Evolutionary conservation across 202 grass and related monocot species (phyloP), one percentile per base, ranked within the genome.

Genomic region (Eragrostis tef): DNA sequence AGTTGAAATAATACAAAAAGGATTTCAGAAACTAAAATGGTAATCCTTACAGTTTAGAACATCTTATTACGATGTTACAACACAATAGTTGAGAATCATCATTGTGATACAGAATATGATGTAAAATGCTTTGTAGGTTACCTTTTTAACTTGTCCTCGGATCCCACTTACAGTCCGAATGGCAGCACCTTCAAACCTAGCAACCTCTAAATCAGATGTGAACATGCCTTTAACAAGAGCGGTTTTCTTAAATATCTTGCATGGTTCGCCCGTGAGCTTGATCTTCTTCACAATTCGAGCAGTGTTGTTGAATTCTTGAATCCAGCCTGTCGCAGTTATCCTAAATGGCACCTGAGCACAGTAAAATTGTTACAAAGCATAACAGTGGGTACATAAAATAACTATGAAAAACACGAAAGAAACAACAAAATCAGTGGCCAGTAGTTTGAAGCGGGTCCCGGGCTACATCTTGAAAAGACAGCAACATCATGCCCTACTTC

Each of bases 161-260:
- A 99, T 89, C 80, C 93, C 93, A 87, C 96, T 95, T 47, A 95
- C 93, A 34, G 96, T 99, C 63, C 88, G 54, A 81, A 99, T 87
- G 14, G 96, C 65, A 16, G 96, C 93, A 88, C 96, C 93, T 93
- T 99, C 96, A 85, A 99, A 99, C 78, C 90, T 89, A 85, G 96
- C 96, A 90, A 99, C 85, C 85, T 99, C 93, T 70, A 99, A 85
- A 86, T 93, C 93, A 67, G 96, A 95, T 81, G 92, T 99, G 71
- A 99, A 99, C 96, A 99, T 95, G 69, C 90, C 89, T 84, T 93
- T 99, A 59, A 99, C 83, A 14, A 99, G 83, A 73, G 96, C 92
- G 41, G 93, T 99, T 83, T 99, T 99, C 70, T 91, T 99, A 72
- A 93, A 99, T 82, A 99, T 99, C 81, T 99, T 99, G 83, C 85